phyloP scores from a whole-genome alignment of 2,329 filamentous ascomycete species.

The Pyrenophora tritici-repentis region DNA sequence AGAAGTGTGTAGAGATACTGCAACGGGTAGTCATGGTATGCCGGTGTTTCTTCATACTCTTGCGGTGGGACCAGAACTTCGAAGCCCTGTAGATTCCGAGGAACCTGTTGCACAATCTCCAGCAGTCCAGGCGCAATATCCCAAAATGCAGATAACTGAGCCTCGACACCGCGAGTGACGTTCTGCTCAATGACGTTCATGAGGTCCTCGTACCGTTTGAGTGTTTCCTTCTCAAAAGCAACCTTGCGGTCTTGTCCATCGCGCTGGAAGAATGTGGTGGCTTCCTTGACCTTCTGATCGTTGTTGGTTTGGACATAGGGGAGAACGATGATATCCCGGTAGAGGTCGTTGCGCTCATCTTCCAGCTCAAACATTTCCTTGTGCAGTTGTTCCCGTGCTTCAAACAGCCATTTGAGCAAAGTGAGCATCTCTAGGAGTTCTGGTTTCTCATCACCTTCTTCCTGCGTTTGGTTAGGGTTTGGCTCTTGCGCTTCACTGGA shows the following conservation, averaged over 20 bases:
- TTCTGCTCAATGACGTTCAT: slow-evolving; percentile 80
- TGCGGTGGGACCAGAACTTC: slow-evolving; percentile 75
- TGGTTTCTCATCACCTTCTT: slow-evolving; percentile 93
- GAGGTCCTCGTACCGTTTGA: slow-evolving; percentile 77
- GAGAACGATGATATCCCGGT: slow-evolving; percentile 79
- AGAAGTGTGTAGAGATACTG: slow-evolving; percentile 90
- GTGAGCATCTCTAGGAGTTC: slow-evolving; percentile 94
- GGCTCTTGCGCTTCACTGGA: slow-evolving; percentile 71
- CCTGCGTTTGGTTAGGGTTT: slow-evolving; percentile 82
- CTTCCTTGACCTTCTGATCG: slow-evolving; percentile 77
- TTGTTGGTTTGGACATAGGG: slow-evolving; percentile 78
- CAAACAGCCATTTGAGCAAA: slow-evolving; percentile 94
- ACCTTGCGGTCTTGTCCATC: slow-evolving; percentile 75
- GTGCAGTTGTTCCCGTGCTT: slow-evolving; percentile 86
- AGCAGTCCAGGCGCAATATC: slow-evolving; percentile 88
- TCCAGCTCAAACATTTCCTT: slow-evolving; percentile 84
- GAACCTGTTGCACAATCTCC: slow-evolving; percentile 79
- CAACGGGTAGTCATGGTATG: slow-evolving; percentile 78
- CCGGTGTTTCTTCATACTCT: slow-evolving; percentile 85
- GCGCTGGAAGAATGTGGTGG: slow-evolving; percentile 78
- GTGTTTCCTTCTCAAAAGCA: slow-evolving; percentile 71
- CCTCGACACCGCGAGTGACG: slow-evolving; percentile 84
- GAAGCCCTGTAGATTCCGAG: slow-evolving; percentile 63
- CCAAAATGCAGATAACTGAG: slow-evolving; percentile 94
- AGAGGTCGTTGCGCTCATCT: slow-evolving; percentile 82